Evolutionary conservation across 495 filamentous ascomycete species (phyloP).

Genomic region (Lasiosphaeria miniovina): DNA sequence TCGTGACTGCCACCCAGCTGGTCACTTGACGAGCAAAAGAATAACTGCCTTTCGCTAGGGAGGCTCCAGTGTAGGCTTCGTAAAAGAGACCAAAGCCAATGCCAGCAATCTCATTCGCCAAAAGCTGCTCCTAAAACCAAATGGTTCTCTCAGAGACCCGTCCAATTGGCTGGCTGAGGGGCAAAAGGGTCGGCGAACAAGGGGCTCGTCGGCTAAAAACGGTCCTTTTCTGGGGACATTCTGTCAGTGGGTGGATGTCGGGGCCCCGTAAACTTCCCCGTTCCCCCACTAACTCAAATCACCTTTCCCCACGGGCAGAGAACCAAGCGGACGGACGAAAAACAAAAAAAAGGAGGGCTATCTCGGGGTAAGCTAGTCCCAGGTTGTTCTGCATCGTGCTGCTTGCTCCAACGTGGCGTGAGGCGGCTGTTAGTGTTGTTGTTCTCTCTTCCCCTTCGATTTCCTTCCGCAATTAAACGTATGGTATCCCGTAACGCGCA

Average conservation of each 20-base stretch:
- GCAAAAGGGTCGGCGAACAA: not conserved
- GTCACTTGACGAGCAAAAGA: not conserved
- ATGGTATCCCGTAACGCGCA: too few relatives aligned
- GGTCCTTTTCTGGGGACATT: conserved; percentile 28
- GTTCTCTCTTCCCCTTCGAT: not conserved
- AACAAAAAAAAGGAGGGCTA: not conserved
- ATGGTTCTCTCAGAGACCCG: too few relatives aligned
- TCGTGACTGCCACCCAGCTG: not conserved
- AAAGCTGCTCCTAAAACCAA: too few relatives aligned
- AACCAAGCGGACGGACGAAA: not conserved
- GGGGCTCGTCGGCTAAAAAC: conserved; percentile 26
- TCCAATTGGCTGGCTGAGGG: conserved; percentile 3
- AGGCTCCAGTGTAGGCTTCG: not conserved
- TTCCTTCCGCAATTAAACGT: not conserved
- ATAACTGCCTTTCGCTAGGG: too few relatives aligned
- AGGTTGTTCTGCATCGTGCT: not conserved
- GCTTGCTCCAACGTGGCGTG: not conserved
- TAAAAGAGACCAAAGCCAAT: too few relatives aligned
- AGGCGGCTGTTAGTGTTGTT: not conserved
- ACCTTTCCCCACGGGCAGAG: not conserved
- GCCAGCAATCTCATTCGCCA: too few relatives aligned
- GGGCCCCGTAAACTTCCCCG: not conserved
- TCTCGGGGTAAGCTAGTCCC: not conserved
- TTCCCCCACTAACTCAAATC: not conserved
- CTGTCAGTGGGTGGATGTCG: not conserved